Evolutionary conservation across 768 basidiomycete genomes (phyloP), one percentile per base, ranked within the genome.

Genomic region (Multifurca ochricompacta): DNA sequence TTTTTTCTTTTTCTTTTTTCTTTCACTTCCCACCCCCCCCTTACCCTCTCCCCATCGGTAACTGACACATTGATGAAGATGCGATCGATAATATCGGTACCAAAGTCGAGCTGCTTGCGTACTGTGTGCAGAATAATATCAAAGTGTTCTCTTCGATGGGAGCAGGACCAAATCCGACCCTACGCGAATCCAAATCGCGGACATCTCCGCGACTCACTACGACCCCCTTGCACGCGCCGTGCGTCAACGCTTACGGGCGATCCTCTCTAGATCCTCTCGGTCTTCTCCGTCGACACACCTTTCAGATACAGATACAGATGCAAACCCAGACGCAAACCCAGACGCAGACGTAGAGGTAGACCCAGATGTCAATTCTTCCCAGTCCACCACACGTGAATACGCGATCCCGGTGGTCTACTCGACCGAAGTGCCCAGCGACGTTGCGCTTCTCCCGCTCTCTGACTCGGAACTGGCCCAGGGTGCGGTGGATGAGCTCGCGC

Each of bases 121-220:
- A 94, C 68, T 99, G 95, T 63, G 79, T 87, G 62, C 79, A 84
- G 51, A 74, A 85, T 59, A 66, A 75, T 16, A 82, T 98, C 68
- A 92, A 89, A 73, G 86, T 94, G 16, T 96, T 98, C 69, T 91
- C 94, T 0, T 92, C 92, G 23, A 96, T 99, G 92, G 96, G 96
- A 27, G 90, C 94, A 3, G 85, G 93, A 87, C 93, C 13, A 99
- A 98, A 71, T 80, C 79, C 62, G 96, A 99, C 68, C 94, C 96
- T 0, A 95, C 93, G 1, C 81, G 92, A 36, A 80, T 99, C 23
- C 94, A 98, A 68, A 96, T 98, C 53, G 86, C 85, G 59, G 95
- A 98, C 70, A 91, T 98, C 62, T 92, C 93, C 2, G 74, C 75
- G 53, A 97, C 96, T 0, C 77, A 90, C 36, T 95, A 98, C 64